phyloP scores from a whole-genome alignment of 345 rosid species.

The Erucastrum elatum region DNA sequence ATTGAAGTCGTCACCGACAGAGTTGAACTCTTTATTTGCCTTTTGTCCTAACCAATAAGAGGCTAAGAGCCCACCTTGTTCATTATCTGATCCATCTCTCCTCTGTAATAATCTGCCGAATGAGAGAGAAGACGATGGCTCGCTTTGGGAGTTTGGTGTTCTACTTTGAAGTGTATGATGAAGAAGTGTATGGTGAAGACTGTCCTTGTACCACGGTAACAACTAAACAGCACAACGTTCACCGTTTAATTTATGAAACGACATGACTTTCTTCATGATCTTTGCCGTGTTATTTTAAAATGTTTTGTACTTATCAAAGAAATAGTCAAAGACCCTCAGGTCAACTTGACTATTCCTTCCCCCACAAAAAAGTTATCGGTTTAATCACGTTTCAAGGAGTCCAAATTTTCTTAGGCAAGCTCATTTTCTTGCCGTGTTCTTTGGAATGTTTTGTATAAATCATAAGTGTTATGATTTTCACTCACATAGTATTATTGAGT shows the following conservation, averaged over 20 bases:
- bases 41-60: constrained; percentile 74
- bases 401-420: not conserved
- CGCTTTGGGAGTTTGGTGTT: not conserved
- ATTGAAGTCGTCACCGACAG: constrained; percentile 82
- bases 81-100: constrained; percentile 78
- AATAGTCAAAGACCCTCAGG: constrained; percentile 9
- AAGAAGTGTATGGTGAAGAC: not conserved
- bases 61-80: constrained; percentile 63
- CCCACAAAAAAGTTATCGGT: not conserved
- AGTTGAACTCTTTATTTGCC: constrained; percentile 78
- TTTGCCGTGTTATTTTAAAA: constrained; percentile 2
- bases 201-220: not conserved
- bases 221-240: constrained; percentile 11
- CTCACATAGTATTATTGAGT: not conserved
- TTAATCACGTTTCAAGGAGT: constrained; percentile 5
- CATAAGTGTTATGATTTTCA: not conserved
- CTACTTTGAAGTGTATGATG: constrained; percentile 9
- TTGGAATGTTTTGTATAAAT: not conserved
- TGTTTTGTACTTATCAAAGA: not conserved
- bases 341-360: not conserved
- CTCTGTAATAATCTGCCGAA: not conserved
- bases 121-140: constrained; percentile 12
- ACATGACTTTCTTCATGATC: not conserved
- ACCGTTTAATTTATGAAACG: not conserved
- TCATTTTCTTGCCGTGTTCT: not conserved